Conservation (phyloP, 1,284 basidiomycete genomes). For the Ganoderma resinaceum region DNA sequence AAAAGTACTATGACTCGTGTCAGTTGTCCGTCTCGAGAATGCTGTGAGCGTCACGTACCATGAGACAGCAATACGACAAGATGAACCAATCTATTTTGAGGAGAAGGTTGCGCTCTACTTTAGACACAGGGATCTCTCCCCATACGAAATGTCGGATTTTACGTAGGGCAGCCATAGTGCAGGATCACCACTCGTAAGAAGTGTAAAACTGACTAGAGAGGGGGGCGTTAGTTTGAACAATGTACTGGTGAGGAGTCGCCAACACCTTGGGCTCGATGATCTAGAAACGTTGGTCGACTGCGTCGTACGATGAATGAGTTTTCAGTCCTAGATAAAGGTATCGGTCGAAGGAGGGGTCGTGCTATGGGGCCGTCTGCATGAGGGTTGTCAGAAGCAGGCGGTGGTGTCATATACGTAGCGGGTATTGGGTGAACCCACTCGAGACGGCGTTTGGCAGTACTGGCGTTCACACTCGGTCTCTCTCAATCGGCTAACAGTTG, state of each 20-base stretch:
- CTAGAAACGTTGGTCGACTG: neutral
- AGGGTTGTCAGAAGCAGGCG: neutral
- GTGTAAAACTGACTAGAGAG: neutral
- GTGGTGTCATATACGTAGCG: neutral
- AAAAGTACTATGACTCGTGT: constrained; percentile 58
- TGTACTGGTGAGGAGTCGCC: neutral
- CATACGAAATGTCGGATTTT: constrained; percentile 39
- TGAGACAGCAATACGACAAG: constrained; percentile 71
- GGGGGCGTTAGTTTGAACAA: neutral
- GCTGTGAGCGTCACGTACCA: constrained; percentile 49
- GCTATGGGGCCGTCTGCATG: neutral
- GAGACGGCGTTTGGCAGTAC: neutral
- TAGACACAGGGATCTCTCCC: constrained; percentile 45
- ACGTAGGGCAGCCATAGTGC: constrained; percentile 22
- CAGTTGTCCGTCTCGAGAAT: neutral
- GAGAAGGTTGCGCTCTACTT: constrained; percentile 55
- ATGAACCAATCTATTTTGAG: constrained; percentile 72
- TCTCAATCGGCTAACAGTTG: neutral
- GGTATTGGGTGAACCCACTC: neutral
- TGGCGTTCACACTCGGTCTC: too few relatives aligned
- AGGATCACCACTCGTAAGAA: neutral
- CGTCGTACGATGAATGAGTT: constrained; percentile 7
- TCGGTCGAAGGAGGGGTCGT: neutral
- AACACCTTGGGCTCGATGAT: neutral
- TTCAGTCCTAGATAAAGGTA: neutral